Conservation (phyloP, 2,329 filamentous ascomycete species). For the Cordyceps cicadae region DNA sequence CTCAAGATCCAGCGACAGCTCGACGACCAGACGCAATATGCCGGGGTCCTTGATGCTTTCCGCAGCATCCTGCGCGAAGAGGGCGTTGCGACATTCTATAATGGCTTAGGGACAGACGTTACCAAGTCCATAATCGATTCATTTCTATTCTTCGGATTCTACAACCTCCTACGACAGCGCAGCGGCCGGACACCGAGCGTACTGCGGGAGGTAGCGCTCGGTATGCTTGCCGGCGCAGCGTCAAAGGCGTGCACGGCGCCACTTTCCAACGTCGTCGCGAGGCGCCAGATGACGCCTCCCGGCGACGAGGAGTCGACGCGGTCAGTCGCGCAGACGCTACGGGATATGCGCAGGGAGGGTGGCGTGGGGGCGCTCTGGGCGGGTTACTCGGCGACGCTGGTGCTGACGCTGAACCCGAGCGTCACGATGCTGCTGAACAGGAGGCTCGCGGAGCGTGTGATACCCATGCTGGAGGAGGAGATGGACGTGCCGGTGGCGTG, state of each 20-base stretch:
- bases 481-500: conserved; percentile 28
- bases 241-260: conserved; percentile 72
- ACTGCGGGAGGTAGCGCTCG: conserved; percentile 65
- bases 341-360: conserved; percentile 57
- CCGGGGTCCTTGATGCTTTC: conserved; percentile 59
- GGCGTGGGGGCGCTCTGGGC: conserved; percentile 72
- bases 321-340: conserved; percentile 49
- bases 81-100: conserved; percentile 68
- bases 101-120: conserved; percentile 54
- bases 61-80: conserved; percentile 62
- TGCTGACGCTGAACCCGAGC: conserved; percentile 77
- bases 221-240: conserved; percentile 64
- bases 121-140: conserved; percentile 64
- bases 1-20: conserved; percentile 68
- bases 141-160: conserved; percentile 81
- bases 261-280: conserved; percentile 70
- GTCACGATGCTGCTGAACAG: conserved; percentile 81
- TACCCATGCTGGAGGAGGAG: conserved; percentile 40
- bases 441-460: conserved; percentile 52
- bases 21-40: conserved; percentile 44
- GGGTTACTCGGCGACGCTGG: conserved; percentile 71
- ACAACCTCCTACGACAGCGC: conserved; percentile 45
- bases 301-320: conserved; percentile 13
- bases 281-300: conserved; percentile 62
- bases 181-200: conserved; percentile 42